Evolutionary conservation across 805 yeast species (phyloP), one percentile per base, ranked within the genome.

Genomic region (Torulaspora indica): DNA sequence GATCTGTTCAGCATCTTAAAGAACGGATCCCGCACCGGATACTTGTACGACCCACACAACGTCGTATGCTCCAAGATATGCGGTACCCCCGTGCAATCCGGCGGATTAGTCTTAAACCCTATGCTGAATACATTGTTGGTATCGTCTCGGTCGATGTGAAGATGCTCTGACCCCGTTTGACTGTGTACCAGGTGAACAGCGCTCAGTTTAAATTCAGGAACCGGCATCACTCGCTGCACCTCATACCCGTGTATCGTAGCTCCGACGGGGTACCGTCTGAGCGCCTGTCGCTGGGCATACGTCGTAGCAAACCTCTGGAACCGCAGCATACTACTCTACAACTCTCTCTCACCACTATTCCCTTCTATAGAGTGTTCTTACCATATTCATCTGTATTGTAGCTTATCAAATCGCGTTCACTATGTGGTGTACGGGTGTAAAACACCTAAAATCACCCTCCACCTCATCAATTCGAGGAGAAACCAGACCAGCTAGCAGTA

Each of bases 11-110:
- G 72, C 98, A 93, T 93, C 63, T 91, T 91, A 76, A 93, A 93
- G 65, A 93, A 93, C 1, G 98, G 98, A 66, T 93, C 98, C 53
- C 97, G 73, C 1, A 93, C 96, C 2, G 97, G 97, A 63, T 79
- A 93, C 59, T 83, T 85, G 45, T 76, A 72, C 1, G 97, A 89
- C 2, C 98, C 98, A 68, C 98, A 93, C 27, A 93, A 69, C 1
- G 98, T 90, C 5, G 97, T 90, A 65, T 93, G 98, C 63, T 93
- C 98, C 46, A 93, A 67, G 45, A 93, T 90, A 65, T 93, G 98
- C 3, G 98, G 97, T 1, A 93, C 86, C 17, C 98, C 98, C 3
- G 96, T 85, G n/a, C 78, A 74, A 61, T 93, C 82, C 0, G 98
- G 96, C 0, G 98, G 96, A 55, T 89, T 86, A 0, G 98, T 93